A percentile compares a stretch with the other conserved stretches of the same genome.
Conservation (phyloP, 305 asterid genomes). For the Fraxinus platypoda region DNA sequence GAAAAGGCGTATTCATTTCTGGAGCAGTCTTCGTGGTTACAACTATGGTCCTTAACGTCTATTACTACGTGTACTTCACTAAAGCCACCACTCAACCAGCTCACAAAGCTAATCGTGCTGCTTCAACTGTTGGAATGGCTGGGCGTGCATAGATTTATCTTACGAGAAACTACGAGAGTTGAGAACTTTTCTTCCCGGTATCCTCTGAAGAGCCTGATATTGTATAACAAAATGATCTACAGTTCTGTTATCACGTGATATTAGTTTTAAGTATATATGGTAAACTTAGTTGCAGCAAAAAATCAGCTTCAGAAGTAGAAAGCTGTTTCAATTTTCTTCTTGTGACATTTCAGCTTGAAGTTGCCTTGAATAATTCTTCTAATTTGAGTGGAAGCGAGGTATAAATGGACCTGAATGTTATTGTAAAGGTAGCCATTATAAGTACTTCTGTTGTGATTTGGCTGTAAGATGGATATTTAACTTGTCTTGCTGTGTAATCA, state of each 20-base stretch:
- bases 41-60: slow-evolving; percentile 74
- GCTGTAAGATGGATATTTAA: neutral
- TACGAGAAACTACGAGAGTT: neutral
- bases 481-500: neutral
- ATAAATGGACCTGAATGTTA: neutral
- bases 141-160: slow-evolving; percentile 44
- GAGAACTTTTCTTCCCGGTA: neutral
- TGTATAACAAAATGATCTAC: neutral
- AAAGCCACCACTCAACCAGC: slow-evolving; percentile 67
- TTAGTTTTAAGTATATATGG: neutral
- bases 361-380: neutral
- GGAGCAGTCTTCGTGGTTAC: slow-evolving; percentile 86
- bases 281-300: neutral
- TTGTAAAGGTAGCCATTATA: neutral
- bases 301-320: neutral
- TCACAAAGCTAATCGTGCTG: slow-evolving; percentile 41
- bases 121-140: slow-evolving; percentile 59
- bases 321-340: neutral
- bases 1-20: slow-evolving; percentile 89
- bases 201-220: neutral
- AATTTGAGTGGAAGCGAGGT: neutral
- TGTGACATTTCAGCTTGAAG: neutral
- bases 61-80: slow-evolving; percentile 77
- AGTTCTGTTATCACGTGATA: neutral
- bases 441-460: neutral